Evolutionary conservation across 1,139 yeast species (phyloP).

Genomic region (Sugiyamaella xylanicola): DNA sequence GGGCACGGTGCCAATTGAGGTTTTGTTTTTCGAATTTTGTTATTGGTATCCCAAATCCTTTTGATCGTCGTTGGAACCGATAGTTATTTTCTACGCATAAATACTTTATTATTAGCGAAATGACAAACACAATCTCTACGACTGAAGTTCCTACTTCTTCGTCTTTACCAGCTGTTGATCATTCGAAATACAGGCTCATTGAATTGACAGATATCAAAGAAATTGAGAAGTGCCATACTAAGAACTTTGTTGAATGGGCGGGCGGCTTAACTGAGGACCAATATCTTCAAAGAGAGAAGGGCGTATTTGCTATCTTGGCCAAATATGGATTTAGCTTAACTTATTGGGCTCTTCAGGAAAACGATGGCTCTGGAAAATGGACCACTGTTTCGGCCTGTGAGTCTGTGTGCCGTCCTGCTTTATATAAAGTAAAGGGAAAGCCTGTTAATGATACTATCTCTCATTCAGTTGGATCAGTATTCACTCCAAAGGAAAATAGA

Average conservation of each 20-base stretch:
- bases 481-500: conserved; percentile 57
- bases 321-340: conserved; percentile 30
- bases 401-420: conserved; percentile 49
- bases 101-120: no score
- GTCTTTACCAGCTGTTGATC: conserved; percentile 1
- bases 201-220: conserved; percentile 45
- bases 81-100: no score
- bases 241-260: conserved; percentile 58
- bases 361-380: conserved; percentile 24
- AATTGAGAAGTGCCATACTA: conserved; percentile 51
- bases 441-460: conserved; percentile 43
- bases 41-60: no score
- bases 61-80: no score
- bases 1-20: not conserved
- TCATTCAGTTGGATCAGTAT: conserved; percentile 67
- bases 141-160: not conserved
- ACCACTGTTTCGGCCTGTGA: conserved; percentile 52
- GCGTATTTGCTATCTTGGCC: conserved; percentile 28
- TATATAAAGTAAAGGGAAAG: conserved; percentile 35
- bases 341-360: conserved; percentile 38
- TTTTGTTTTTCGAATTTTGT: not conserved
- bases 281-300: conserved; percentile 38
- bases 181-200: conserved; percentile 22
- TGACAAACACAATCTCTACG: conserved; percentile 11
- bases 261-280: conserved; percentile 34